Percentiles rank a stretch among this genome's conserved stretches.
Conservation (phyloP, 2,329 filamentous ascomycete species). For the Trichoderma sp. region DNA sequence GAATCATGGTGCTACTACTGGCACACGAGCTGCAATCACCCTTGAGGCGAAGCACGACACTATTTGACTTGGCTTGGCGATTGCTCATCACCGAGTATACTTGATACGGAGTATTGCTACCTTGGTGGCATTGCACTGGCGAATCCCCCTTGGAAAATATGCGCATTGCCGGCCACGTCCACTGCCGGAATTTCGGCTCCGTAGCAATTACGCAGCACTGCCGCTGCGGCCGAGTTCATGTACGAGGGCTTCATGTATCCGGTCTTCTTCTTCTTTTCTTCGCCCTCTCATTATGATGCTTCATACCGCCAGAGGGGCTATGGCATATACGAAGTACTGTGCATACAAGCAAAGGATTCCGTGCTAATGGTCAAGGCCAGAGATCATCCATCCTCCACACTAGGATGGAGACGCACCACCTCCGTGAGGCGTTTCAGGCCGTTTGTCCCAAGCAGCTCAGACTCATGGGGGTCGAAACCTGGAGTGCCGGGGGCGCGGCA, state of each 20-base stretch:
- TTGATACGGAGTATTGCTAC: background rate
- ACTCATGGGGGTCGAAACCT: conserved; percentile 16
- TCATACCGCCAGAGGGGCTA: background rate
- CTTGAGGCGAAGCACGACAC: background rate
- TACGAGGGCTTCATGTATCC: background rate
- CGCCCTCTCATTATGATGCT: background rate
- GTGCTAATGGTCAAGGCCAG: background rate
- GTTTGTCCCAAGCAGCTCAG: background rate
- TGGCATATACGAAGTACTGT: background rate
- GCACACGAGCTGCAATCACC: background rate
- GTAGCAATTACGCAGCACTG: conserved; percentile 7
- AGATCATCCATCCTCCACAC: conserved; percentile 6
- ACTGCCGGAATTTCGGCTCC: conserved; percentile 19
- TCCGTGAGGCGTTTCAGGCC: conserved; percentile 18
- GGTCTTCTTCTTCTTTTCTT: background rate
- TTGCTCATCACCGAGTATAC: background rate
- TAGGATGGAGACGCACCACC: conserved; percentile 9
- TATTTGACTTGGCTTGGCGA: conserved; percentile 1
- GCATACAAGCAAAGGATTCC: background rate
- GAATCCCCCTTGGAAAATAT: background rate
- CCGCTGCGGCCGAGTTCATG: background rate
- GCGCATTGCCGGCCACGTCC: conserved; percentile 11
- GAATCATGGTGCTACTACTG: background rate
- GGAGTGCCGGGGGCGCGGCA: conserved; percentile 11
- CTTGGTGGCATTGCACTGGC: background rate